Conservation (phyloP, 2,329 filamentous ascomycete genomes). For the Orbilia javanica region DNA sequence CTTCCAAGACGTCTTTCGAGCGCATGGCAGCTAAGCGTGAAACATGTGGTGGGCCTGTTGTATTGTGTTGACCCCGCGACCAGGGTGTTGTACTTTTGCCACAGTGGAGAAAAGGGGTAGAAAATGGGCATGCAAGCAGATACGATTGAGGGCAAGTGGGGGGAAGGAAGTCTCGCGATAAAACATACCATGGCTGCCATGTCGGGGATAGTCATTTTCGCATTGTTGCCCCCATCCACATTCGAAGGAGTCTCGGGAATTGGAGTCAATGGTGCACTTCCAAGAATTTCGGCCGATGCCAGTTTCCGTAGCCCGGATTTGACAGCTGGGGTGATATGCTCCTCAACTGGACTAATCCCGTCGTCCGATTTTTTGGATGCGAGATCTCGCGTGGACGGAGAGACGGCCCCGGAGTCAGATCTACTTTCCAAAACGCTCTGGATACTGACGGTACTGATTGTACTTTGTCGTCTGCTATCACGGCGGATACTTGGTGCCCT, state of each 20-base stretch:
- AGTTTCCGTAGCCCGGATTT: constrained; percentile 52
- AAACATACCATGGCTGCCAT: constrained; percentile 46
- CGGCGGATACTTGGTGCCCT: constrained; percentile 48
- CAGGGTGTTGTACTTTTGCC: constrained; percentile 45
- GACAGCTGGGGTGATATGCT: constrained; percentile 23
- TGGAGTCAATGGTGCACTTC: constrained; percentile 53
- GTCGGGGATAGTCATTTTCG: constrained; percentile 46
- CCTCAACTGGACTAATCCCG: constrained; percentile 25
- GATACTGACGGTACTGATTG: constrained; percentile 50
- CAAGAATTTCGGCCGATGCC: constrained; percentile 53
- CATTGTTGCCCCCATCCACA: constrained; percentile 26
- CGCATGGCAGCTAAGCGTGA: constrained; percentile 53
- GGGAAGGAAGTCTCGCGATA: constrained; percentile 34
- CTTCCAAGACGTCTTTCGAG: constrained; percentile 24
- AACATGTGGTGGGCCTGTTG: constrained; percentile 43
- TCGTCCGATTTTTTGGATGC: constrained; percentile 40
- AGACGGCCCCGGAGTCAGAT: constrained; percentile 19
- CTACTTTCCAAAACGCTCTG: constrained; percentile 52
- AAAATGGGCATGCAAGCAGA: constrained; percentile 4
- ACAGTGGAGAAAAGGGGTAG: constrained; percentile 57
- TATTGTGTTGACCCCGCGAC: constrained; percentile 54
- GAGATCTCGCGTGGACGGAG: constrained; percentile 8
- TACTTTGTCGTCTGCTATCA: constrained; percentile 53
- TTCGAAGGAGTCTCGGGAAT: constrained; percentile 52
- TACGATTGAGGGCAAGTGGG: constrained; percentile 34